These are phyloP conservation scores for Turritis glabra DNA, from an alignment of 345 rosid genomes.

Conservation along the genomic window DNA sequence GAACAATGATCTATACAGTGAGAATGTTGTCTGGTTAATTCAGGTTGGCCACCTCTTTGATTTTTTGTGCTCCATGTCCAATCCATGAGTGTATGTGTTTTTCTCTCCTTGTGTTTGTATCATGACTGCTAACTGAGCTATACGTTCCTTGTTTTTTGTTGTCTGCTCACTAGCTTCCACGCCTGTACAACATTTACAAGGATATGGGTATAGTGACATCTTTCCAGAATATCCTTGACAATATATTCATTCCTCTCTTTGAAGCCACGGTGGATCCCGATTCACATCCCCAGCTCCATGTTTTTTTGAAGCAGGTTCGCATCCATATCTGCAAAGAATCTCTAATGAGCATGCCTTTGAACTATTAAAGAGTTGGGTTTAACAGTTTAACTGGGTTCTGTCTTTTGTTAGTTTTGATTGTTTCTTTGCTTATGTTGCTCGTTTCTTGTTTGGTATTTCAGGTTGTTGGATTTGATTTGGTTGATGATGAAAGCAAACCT, in stretches of 20 bases:
- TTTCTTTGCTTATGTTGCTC: neutral
- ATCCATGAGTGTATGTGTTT: neutral
- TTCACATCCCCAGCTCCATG: constrained; percentile 99
- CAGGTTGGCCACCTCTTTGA: constrained; percentile 62
- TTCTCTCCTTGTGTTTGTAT: neutral
- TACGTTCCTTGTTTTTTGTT: neutral
- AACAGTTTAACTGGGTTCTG: neutral
- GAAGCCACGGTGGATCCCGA: constrained; percentile 98
- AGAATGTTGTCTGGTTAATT: constrained; percentile 98
- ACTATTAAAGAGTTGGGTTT: neutral
- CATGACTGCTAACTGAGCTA: constrained; percentile 22
- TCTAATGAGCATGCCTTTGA: neutral
- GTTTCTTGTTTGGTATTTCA: constrained; percentile 39
- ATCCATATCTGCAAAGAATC: neutral
- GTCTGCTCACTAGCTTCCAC: constrained; percentile 70
- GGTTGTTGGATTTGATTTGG: constrained; percentile 99
- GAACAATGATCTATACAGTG: constrained; percentile 93
- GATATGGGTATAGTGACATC: constrained; percentile 99
- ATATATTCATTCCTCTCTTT: constrained; percentile 93
- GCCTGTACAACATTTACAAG: constrained; percentile 94
- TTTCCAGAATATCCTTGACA: constrained; percentile 97
- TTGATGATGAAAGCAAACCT: constrained; percentile 99
- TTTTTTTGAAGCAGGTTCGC: constrained; percentile 89
- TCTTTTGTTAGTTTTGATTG: constrained; percentile 2
- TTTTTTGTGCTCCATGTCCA: neutral